These are phyloP conservation scores for Aspergillus saccharolyticus DNA, from an alignment of 495 filamentous ascomycete species.

Conservation along the genomic window DNA sequence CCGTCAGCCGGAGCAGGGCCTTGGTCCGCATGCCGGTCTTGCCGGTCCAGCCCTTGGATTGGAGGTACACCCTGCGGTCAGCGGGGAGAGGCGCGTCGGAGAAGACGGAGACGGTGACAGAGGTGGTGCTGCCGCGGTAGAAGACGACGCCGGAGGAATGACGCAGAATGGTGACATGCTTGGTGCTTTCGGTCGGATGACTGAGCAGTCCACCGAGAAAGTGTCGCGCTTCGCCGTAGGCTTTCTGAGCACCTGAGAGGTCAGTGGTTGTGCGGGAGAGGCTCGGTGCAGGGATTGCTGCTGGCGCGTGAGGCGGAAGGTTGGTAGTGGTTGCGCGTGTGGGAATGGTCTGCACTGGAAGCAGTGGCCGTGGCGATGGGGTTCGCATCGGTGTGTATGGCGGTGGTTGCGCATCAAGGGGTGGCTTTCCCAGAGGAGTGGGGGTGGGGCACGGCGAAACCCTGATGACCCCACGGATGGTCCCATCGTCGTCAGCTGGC, in stretches of 20 bases:
- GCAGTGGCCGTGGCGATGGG: background rate
- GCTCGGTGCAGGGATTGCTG: background rate
- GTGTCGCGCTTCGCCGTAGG: conserved; percentile 53
- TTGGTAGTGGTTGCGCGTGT: background rate
- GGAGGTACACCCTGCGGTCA: conserved; percentile 59
- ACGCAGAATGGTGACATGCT: conserved; percentile 61
- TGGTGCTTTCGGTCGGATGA: conserved; percentile 59
- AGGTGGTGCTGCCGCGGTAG: conserved; percentile 59
- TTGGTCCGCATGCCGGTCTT: conserved; percentile 65
- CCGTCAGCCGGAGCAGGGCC: conserved; percentile 49
- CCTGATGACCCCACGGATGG: background rate
- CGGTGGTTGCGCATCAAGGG: background rate
- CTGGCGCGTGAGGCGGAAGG: background rate
- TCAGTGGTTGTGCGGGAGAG: background rate
- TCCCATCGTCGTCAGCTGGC: background rate
- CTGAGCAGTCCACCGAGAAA: conserved; percentile 59
- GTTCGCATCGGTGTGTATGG: background rate
- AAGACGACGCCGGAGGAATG: conserved; percentile 59
- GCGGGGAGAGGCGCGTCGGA: conserved; percentile 49
- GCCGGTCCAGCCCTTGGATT: conserved; percentile 61
- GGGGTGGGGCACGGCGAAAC: background rate
- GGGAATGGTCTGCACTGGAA: background rate
- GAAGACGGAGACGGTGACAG: conserved; percentile 58
- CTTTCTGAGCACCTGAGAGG: conserved; percentile 23
- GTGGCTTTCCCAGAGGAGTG: background rate